Evolutionary conservation across 148 eudicot genomes (phyloP), one percentile per base, ranked within the genome.

Genomic region (Pouteria glomerata): DNA sequence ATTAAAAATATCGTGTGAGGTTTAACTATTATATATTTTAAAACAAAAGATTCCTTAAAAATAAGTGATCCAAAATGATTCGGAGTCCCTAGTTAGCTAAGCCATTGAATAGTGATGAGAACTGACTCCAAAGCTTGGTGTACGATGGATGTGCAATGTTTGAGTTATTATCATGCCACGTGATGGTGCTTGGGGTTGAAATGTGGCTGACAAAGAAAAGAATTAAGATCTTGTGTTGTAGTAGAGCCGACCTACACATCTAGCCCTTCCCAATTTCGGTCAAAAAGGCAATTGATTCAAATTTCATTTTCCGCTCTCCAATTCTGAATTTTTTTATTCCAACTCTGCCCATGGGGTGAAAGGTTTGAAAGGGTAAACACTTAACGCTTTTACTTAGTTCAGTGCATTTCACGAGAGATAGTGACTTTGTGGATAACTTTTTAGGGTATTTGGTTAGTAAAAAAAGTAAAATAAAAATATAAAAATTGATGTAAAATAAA

Each of bases 21-120:
- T n/a, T n/a, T n/a, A n/a, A n/a, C n/a, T n/a, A n/a, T n/a, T n/a
- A n/a, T n/a, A n/a, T n/a, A n/a, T 7, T 8, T 10, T 16, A 8
- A 21, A 8, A 18, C 23, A 31, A 61, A 63, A 23, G 50, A 61
- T 35, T 65, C 53, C 69, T 42, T 27, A 65, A 41, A 44, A n/a
- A n/a, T 63, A 65, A 65, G 68, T 65, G 52, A 65, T 65, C 52
- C 48, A 44, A 16, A 65, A 65, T 65, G 29, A 63, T 63, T 64
- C 11, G n/a, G 13, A 27, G 53, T 33, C 16, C 34, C 34, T n/a
- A n/a, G n/a, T n/a, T n/a, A n/a, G n/a, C 52, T 42, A 7, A 63
- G 41, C n/a, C 24, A 10, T 63, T 41, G n/a, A 4, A 4, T 41
- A 42, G 31, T 11, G 14, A 39, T 31, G 35, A 37, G 31, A 0